These are phyloP conservation scores for Hericium rajendrae DNA, from an alignment of 768 basidiomycete species.

Conservation along the genomic window DNA sequence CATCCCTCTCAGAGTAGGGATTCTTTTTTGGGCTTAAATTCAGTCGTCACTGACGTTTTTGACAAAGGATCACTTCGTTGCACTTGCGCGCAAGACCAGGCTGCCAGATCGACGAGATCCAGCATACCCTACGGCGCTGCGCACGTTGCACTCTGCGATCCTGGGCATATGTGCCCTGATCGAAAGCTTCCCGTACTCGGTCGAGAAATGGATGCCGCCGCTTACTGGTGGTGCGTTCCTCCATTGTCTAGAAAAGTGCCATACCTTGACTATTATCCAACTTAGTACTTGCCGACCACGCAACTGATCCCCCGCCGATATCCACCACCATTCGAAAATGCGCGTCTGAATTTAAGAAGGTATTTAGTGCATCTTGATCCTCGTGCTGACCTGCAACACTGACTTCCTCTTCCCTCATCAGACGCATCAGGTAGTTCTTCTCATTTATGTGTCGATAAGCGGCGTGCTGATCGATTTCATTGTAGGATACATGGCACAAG, in stretches of 20 bases:
- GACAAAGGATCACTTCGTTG: slow-evolving; percentile 68
- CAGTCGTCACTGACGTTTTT: not conserved
- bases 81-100: slow-evolving; percentile 46
- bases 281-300: slow-evolving; percentile 64
- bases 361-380: slow-evolving; percentile 20
- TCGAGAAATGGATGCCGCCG: slow-evolving; percentile 45
- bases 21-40: slow-evolving; percentile 1
- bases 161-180: slow-evolving; percentile 41
- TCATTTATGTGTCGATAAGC: not conserved
- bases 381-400: not conserved
- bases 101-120: slow-evolving; percentile 65
- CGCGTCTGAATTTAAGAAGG: slow-evolving; percentile 82
- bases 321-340: slow-evolving; percentile 82
- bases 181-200: slow-evolving; percentile 49
- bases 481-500: slow-evolving; percentile 84
- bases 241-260: not conserved
- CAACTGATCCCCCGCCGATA: slow-evolving; percentile 82
- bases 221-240: slow-evolving; percentile 56
- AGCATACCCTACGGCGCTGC: slow-evolving; percentile 61
- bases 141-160: slow-evolving; percentile 64
- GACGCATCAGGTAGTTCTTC: slow-evolving; percentile 27
- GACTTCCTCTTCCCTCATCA: slow-evolving; percentile 5
- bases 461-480: slow-evolving; percentile 8
- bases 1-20: slow-evolving; percentile 64
- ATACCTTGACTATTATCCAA: not conserved